Evolutionary conservation across 345 rosid genomes (phyloP), one percentile per base, ranked within the genome.

Genomic region (Triadica sebifera): DNA sequence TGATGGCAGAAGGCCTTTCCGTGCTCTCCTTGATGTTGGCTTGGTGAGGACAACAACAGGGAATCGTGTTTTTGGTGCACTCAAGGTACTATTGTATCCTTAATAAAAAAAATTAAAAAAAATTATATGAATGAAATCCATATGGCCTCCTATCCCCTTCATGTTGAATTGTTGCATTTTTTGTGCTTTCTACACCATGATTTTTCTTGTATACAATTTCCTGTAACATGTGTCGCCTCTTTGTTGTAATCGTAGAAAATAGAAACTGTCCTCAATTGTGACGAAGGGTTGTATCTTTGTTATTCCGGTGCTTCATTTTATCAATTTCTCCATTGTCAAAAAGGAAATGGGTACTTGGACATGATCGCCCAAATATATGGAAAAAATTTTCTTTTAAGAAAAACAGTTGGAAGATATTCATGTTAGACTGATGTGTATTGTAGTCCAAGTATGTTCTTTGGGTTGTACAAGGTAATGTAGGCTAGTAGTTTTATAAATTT

Each of bases 1-100:
- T n/a, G 96, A 87, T 8, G 80, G 59, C 53, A 86, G 93, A 68
- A 86, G 96, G 65, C 96, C 96, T 13, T 90, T 90, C 83, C 91
- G 90, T 81, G 93, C 91, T 51, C 90, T 90, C 57, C 91, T 90
- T 75, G 96, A 90, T 81, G 96, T 90, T 37, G 96, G 96, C 24
- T 88, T 90, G n/a, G 50, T 86, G 69, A 89, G 73, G 72, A 90
- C 93, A 51, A 89, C 96, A 17, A 90, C 96, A 1, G 93, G 96
- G 8, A 90, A 90, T 75, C 91, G 96, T 73, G 90, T 90, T 11
- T 90, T 90, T 11, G 91, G 91, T 75, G 89, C 91, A 41, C 89
- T 90, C 16, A 90, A 89, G 91, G 95, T 90, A 85, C 19, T 50
- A 7, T 50, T 11, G 20, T 22, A 13, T 10, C 4, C 8, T 62